A percentile compares a stretch with the other conserved stretches of the same genome.
Conservation (phyloP, 108 stramenopile species). For the Parmales sp. region DNA sequence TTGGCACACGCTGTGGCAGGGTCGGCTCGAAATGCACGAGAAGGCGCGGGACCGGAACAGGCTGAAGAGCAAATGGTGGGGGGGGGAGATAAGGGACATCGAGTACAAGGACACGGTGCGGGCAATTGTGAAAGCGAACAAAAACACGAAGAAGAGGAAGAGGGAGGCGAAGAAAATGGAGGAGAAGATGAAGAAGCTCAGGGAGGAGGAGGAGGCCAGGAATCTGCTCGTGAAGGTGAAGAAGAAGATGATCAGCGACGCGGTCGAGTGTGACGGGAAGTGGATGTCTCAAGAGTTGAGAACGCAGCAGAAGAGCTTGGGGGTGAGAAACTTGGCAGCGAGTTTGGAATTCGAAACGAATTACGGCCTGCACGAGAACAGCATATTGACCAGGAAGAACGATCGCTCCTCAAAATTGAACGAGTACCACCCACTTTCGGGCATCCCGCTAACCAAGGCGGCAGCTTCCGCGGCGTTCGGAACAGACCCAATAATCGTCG, state of each 20-base stretch:
- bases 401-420: neutral
- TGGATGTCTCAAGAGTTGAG: slow-evolving; percentile 1
- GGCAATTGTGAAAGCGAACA: neutral
- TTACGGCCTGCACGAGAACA: neutral
- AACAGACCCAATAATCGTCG: neutral
- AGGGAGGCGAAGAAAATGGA: neutral
- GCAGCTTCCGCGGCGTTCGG: neutral
- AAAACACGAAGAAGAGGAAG: neutral
- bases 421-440: neutral
- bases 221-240: neutral
- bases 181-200: slow-evolving; percentile 1
- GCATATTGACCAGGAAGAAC: neutral
- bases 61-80: slow-evolving; percentile 1
- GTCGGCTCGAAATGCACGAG: neutral
- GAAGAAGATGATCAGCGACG: slow-evolving; percentile 1
- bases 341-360: neutral
- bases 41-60: neutral
- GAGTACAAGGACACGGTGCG: neutral
- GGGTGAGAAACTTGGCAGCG: neutral
- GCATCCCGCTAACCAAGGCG: neutral
- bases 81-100: neutral
- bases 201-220: neutral
- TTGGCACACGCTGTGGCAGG: neutral
- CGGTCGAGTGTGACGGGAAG: neutral
- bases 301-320: neutral